These are phyloP conservation scores for Fusarium oxysporum DNA, from an alignment of 2,329 filamentous ascomycete species.

Conservation along the genomic window DNA sequence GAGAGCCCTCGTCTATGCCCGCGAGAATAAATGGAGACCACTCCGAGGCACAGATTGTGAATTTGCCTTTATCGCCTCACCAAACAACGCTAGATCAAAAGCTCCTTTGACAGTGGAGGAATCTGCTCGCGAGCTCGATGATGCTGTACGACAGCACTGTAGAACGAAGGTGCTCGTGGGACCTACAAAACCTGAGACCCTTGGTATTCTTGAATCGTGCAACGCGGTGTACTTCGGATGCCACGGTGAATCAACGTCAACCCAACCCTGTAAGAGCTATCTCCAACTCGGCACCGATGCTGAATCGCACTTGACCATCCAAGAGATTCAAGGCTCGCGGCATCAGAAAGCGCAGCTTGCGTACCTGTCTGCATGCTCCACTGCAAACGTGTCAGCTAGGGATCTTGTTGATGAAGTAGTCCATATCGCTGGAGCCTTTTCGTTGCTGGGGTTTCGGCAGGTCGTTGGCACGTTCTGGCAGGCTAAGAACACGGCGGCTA, in stretches of 20 bases:
- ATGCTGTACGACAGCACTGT: fast-evolving
- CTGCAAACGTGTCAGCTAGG: fast-evolving
- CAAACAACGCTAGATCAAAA: fast-evolving
- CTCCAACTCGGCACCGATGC: fast-evolving
- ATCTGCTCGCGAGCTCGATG: fast-evolving
- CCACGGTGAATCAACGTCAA: fast-evolving
- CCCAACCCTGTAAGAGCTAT: fast-evolving
- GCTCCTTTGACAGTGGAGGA: neutral
- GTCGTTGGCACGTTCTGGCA: neutral
- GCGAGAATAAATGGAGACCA: fast-evolving
- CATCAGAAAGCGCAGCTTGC: neutral
- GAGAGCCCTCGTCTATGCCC: fast-evolving
- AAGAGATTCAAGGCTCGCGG: neutral
- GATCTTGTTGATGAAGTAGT: fast-evolving
- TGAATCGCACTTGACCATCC: fast-evolving
- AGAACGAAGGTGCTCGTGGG: fast-evolving
- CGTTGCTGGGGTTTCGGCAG: fast-evolving
- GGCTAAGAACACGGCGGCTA: fast-evolving
- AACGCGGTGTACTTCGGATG: neutral
- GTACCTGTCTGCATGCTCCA: fast-evolving
- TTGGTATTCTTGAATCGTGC: fast-evolving
- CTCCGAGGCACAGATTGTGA: neutral
- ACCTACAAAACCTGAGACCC: fast-evolving
- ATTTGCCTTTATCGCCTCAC: fast-evolving
- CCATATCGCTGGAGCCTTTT: fast-evolving